Base-by-base conservation (phyloP, 1,139 yeast species). In the Kurtzmaniella natalensis region DNA sequence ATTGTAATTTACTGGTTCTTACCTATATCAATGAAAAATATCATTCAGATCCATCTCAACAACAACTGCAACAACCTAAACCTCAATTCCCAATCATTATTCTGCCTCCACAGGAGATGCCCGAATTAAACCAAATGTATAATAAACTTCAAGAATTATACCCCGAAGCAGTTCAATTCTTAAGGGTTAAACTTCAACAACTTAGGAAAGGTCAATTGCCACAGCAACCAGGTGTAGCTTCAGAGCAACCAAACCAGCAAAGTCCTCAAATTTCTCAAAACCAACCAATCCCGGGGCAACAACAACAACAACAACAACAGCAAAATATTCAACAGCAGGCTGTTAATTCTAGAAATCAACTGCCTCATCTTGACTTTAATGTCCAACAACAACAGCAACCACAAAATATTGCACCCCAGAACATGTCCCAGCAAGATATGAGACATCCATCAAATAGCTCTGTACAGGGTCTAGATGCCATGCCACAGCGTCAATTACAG, bases 61-160 rank as follows among this genome's bases (percentile, higher is more conserved):
- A 48, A 15, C 53, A 50, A 27, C 51, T 50, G 5, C 52, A 48
- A 15, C 56, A 51, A 13, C 52, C 64, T 49, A 52, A 64, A 46
- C 51, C 69, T 32, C 56, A 71, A 37, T 69, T 73, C 40, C 81
- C 81, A 0, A 61, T 70, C 24, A 69, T 75, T 31, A 61, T 75
- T 41, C 59, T 73, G 3, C 70, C 81, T 5, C 81, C 81, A 3
- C 68, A 66, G 5, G 79, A 74, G 34, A 64, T 75, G 63, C 77
- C 79, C 0, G 81, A 74, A 45, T 57, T 76, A 34, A 57, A 55
- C 36, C 70, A 61, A 30, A 59, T 71, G 33, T 76, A 76, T 47
- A 55, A 59, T 24, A 57, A 67, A 35, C 54, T 76, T 33, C 76
- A 73, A 42, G 76, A 70, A 35, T 49, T 76, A 28, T 76, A 75